Base-by-base conservation (phyloP, 2,329 filamentous ascomycete species). In the Penicillium palitans region DNA sequence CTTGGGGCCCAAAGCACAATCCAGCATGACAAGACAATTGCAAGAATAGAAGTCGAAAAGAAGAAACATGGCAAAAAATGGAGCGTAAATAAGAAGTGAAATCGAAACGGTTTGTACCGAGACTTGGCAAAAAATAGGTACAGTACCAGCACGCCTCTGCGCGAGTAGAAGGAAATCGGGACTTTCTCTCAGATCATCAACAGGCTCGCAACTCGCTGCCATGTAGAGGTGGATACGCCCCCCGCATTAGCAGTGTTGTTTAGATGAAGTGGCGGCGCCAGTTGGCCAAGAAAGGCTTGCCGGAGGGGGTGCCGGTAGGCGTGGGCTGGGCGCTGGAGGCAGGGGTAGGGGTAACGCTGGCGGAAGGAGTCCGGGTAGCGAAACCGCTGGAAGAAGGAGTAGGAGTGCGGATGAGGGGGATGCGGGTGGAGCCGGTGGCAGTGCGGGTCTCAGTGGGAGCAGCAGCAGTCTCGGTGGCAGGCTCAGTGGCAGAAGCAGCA, bases 201-300 rank as follows among this genome's bases (percentile, higher is more conserved):
- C 55, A 17, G 55, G 53, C 35, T 54, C 51, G 56, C 52, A 45
- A 59, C 47, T 54, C 55, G 39, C 21, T 27, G 45, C 42, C 45
- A 53, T 10, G 46, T n/a, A 31, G 35, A 25, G 51, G 33, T 52
- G 40, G 49, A 54, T 45, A 21, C 39, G n/a, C 57, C 51, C 49
- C 49, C 52, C 44, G 12, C 24, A 44, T 51, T 40, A 42, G 49
- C 51, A 48, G 35, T 39, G 55, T 52, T 44, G 56, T 46, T 59
- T 63, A 61, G 57, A 62, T 55, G 63, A 66, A 63, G 56, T 60
- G 64, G 56, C 67, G 71, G 53, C 66, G 68, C 65, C 66, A 70
- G 59, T 62, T 60, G 39, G 66, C 65, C 49, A 67, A 64, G 58
- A 62, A 58, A 33, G 63, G 44, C 41, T 63, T 66, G 60, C 68